phyloP scores from a whole-genome alignment of 2,329 filamentous ascomycete genomes.

The Periconia sp. region DNA sequence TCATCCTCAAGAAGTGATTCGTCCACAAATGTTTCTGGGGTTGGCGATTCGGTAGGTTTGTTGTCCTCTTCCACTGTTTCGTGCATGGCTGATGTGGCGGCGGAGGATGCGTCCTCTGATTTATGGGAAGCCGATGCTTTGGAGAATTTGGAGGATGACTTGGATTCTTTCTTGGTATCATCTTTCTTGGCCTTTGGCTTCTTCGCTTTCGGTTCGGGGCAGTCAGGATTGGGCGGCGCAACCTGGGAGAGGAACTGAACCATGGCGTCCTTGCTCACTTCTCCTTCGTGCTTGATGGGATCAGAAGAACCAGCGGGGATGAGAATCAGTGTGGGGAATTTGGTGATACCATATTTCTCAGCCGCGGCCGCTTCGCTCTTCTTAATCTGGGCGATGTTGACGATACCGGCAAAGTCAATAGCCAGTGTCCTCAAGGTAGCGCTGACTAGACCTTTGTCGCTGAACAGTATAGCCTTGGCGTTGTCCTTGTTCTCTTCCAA shows the following conservation, averaged over 20 bases:
- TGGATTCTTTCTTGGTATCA: slow-evolving; percentile 49
- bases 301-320: slow-evolving; percentile 71
- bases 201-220: slow-evolving; percentile 56
- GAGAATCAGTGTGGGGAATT: slow-evolving; percentile 80
- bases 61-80: slow-evolving; percentile 52
- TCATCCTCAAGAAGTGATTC: slow-evolving; percentile 54
- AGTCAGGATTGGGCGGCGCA: slow-evolving; percentile 77
- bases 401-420: slow-evolving; percentile 82
- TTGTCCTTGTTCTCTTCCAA: slow-evolving; percentile 66
- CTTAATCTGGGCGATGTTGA: slow-evolving; percentile 80
- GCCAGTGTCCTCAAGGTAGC: slow-evolving; percentile 80
- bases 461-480: slow-evolving; percentile 88
- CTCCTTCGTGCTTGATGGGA: slow-evolving; percentile 73
- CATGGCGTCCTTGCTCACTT: slow-evolving; percentile 82
- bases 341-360: slow-evolving; percentile 72
- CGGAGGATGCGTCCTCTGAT: slow-evolving; percentile 51
- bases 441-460: slow-evolving; percentile 86
- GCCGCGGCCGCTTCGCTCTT: slow-evolving; percentile 75
- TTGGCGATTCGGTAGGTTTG: slow-evolving; percentile 57
- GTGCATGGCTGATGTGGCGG: slow-evolving; percentile 52
- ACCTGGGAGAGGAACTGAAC: slow-evolving; percentile 79
- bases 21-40: slow-evolving; percentile 50
- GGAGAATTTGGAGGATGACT: slow-evolving; percentile 52
- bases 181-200: slow-evolving; percentile 47
- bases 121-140: slow-evolving; percentile 56